These are phyloP conservation scores for Saccharata proteae DNA, from an alignment of 2,329 filamentous ascomycete species.

Conservation along the genomic window DNA sequence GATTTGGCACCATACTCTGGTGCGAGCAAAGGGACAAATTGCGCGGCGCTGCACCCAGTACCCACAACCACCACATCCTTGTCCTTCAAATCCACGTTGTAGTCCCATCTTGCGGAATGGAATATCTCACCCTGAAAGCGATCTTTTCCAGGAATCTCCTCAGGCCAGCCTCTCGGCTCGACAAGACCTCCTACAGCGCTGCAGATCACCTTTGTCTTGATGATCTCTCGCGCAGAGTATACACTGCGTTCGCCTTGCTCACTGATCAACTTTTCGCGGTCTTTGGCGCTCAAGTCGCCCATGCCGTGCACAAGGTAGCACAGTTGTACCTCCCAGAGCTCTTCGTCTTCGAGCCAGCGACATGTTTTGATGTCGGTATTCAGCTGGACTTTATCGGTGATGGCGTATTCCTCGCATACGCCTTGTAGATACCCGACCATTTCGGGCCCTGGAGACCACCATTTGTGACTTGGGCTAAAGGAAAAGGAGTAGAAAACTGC, in stretches of 20 bases:
- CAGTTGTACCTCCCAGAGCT: slow-evolving; percentile 44
- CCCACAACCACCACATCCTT: slow-evolving; percentile 48
- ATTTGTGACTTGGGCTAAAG: slow-evolving; percentile 40
- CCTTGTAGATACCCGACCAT: slow-evolving; percentile 40
- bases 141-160: slow-evolving; percentile 40
- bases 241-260: slow-evolving; percentile 35
- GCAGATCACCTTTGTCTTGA: slow-evolving; percentile 43
- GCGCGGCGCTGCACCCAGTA: slow-evolving; percentile 46
- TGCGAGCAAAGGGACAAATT: slow-evolving; percentile 41
- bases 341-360: slow-evolving; percentile 40
- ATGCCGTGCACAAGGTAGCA: slow-evolving; percentile 39
- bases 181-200: slow-evolving; percentile 45
- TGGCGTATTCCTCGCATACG: slow-evolving; percentile 40
- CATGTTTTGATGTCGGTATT: slow-evolving; percentile 43
- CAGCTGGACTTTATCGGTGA: slow-evolving; percentile 46
- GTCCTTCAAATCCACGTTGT: slow-evolving; percentile 38
- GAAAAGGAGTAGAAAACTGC: slow-evolving; percentile 45
- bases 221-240: slow-evolving; percentile 38
- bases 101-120: slow-evolving; percentile 46
- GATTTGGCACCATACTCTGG: slow-evolving; percentile 39
- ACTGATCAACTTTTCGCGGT: slow-evolving; percentile 32
- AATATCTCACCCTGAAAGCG: slow-evolving; percentile 44
- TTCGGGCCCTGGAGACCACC: slow-evolving; percentile 40
- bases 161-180: slow-evolving; percentile 40
- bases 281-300: slow-evolving; percentile 40